Conservation (phyloP, 73 alveolate species). For the Uronychia binucleata region DNA sequence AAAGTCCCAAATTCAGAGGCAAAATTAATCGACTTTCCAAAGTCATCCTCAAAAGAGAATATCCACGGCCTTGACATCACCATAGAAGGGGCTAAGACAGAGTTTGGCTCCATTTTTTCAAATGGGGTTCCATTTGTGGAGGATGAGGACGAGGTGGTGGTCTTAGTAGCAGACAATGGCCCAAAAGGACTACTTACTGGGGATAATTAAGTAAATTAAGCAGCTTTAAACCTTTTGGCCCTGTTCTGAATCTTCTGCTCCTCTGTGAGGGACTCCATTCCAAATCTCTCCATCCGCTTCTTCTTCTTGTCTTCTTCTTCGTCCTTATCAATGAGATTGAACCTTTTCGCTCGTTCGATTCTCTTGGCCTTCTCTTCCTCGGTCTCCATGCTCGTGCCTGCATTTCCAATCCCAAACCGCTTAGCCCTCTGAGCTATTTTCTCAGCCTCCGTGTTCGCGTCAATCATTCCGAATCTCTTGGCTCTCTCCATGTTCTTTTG, state of each 20-base stretch:
- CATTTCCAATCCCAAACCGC: not conserved
- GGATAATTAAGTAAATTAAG: not conserved
- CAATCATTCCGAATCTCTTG: not conserved
- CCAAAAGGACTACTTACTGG: too few relatives aligned
- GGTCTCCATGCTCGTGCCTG: not conserved
- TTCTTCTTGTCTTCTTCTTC: not conserved
- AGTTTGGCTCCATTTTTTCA: too few relatives aligned
- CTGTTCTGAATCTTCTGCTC: not conserved
- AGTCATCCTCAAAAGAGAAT: too few relatives aligned
- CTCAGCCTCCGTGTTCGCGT: not conserved
- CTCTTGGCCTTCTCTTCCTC: not conserved
- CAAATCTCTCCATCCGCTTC: slow-evolving; percentile 6
- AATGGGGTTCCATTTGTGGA: too few relatives aligned
- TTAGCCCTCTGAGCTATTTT: not conserved
- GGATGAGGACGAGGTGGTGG: not conserved
- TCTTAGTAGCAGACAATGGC: not conserved
- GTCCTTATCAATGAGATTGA: not conserved
- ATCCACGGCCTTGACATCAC: too few relatives aligned
- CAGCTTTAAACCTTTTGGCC: not conserved
- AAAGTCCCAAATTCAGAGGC: not conserved
- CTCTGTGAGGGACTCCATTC: not conserved
- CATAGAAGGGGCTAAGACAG: too few relatives aligned
- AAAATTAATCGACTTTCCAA: too few relatives aligned
- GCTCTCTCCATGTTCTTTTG: not conserved
- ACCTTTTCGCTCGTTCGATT: slow-evolving; percentile 2